Percentiles rank a stretch among this genome's conserved stretches.
Conservation (phyloP, 495 filamentous ascomycete genomes). For the Pseudevernia furfuracea region DNA sequence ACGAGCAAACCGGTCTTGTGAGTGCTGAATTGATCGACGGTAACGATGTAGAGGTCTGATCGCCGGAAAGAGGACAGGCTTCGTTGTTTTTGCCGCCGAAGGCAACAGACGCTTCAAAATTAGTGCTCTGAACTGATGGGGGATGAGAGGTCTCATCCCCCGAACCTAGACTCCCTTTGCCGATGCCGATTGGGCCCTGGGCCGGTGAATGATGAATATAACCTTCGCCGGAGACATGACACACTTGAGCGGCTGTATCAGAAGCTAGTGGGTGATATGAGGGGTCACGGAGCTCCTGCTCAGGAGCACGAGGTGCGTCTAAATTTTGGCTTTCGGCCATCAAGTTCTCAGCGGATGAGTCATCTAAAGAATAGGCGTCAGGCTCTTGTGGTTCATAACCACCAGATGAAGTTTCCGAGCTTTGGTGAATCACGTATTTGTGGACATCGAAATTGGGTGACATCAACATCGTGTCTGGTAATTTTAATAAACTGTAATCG, state of each 20-base stretch:
- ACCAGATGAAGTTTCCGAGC: background rate
- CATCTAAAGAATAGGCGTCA: background rate
- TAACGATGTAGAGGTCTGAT: background rate
- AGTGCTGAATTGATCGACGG: background rate
- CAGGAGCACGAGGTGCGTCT: background rate
- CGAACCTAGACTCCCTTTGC: background rate
- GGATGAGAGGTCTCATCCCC: background rate
- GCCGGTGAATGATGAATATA: background rate
- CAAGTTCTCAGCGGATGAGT: background rate
- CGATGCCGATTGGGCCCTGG: background rate
- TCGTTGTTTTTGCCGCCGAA: background rate
- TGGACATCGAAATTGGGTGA: background rate
- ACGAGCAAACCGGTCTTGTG: background rate
- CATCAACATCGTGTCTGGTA: background rate
- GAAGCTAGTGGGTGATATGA: background rate
- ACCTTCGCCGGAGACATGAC: background rate
- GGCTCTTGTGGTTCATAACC: background rate
- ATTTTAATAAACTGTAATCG: background rate
- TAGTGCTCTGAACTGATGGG: background rate
- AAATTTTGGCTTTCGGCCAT: background rate
- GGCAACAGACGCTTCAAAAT: background rate
- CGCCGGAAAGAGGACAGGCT: background rate
- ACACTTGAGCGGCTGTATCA: background rate
- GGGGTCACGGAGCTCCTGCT: background rate
- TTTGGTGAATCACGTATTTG: background rate